Conservation (phyloP, 306 rosid species). For the Sindora glabra region DNA sequence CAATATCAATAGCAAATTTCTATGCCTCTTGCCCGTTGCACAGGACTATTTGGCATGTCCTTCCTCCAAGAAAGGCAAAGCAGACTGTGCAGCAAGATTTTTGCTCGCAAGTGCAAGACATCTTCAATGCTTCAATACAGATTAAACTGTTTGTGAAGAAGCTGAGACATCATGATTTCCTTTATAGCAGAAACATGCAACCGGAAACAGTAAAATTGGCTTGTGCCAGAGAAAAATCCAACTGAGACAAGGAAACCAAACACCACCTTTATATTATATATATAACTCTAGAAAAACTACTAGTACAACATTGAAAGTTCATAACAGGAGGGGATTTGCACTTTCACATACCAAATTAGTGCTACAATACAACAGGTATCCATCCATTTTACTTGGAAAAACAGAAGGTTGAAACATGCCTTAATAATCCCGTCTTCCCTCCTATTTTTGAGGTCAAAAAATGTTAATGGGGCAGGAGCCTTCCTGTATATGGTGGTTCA, state of each 20-base stretch:
- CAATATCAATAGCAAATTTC: too few species aligned
- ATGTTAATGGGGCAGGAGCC: constrained; percentile 26
- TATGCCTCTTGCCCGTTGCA: too few species aligned
- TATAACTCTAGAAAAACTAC: constrained; percentile 37
- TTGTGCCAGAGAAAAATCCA: not conserved
- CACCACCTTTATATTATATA: constrained; percentile 36
- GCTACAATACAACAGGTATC: constrained; percentile 29
- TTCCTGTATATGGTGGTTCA: constrained; percentile 30
- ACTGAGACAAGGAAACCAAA: constrained; percentile 13
- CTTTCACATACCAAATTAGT: constrained; percentile 39
- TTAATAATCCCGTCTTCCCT: constrained; percentile 25
- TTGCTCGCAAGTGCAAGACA: too few species aligned
- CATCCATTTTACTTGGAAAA: constrained; percentile 27
- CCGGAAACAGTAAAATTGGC: too few species aligned
- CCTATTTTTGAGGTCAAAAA: constrained; percentile 24
- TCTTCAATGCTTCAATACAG: too few species aligned
- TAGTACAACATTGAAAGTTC: constrained; percentile 48
- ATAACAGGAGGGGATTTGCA: constrained; percentile 37
- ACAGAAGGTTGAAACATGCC: constrained; percentile 30
- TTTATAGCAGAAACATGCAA: too few species aligned
- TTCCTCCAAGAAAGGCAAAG: too few species aligned
- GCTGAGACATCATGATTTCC: too few species aligned
- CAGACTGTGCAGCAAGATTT: too few species aligned
- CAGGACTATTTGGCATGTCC: too few species aligned
- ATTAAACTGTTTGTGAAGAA: too few species aligned